Evolutionary conservation across 2,329 filamentous ascomycete species (phyloP).

Genomic region (Pestalotiopsis sp.): DNA sequence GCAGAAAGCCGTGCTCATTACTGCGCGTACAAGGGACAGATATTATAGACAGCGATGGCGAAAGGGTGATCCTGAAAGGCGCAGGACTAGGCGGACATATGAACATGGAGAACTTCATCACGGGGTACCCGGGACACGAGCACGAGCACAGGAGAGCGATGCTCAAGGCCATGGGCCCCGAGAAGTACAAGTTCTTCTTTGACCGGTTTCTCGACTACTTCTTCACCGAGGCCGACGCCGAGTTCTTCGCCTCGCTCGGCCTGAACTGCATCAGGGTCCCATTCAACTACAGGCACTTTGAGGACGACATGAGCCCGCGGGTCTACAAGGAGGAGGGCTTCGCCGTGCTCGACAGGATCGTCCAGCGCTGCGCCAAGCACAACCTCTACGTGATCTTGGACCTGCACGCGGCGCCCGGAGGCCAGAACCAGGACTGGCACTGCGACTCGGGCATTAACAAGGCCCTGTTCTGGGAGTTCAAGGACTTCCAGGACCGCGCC

Average conservation of each 20-base stretch:
- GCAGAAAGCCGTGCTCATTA: conserved; percentile 24
- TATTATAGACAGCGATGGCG: conserved; percentile 41
- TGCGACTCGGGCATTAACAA: conserved; percentile 34
- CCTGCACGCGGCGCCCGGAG: conserved; percentile 42
- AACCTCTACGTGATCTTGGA: conserved; percentile 43
- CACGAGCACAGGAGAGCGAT: conserved; percentile 52
- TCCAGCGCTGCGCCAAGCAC: conserved; percentile 41
- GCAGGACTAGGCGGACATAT: conserved; percentile 35
- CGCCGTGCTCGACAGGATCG: conserved; percentile 45
- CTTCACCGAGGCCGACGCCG: conserved; percentile 56
- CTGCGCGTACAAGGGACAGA: conserved; percentile 28
- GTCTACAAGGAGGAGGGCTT: conserved; percentile 48
- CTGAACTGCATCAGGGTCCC: conserved; percentile 61
- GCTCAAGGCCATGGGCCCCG: conserved; percentile 49
- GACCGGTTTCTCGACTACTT: conserved; percentile 55
- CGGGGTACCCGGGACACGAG: conserved; percentile 58
- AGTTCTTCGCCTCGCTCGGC: conserved; percentile 54
- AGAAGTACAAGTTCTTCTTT: conserved; percentile 61
- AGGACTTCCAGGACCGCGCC: conserved; percentile 41
- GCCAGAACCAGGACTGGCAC: conserved; percentile 47
- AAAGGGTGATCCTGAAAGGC: conserved; percentile 45
- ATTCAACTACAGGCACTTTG: conserved; percentile 59
- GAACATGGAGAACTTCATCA: conserved; percentile 60
- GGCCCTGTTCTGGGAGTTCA: conserved; percentile 44
- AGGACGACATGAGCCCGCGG: conserved; percentile 48